These are phyloP conservation scores for Centella asiatica DNA, from an alignment of 129 eudicot species.

Conservation along the genomic window DNA sequence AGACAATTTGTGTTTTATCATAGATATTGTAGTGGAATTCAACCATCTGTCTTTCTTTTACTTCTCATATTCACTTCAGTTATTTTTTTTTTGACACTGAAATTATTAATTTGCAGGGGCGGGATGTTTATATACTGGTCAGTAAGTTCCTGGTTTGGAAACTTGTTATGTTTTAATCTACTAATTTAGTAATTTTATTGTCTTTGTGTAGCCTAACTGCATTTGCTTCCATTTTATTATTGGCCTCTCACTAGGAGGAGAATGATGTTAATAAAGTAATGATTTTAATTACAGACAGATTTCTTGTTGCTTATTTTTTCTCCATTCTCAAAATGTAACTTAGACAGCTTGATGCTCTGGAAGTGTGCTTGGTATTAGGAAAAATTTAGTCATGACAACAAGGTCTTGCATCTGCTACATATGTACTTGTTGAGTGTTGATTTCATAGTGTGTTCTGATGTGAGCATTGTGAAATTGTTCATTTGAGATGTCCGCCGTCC, in stretches of 20 bases:
- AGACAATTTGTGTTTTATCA: too few species aligned
- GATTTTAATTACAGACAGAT: not conserved
- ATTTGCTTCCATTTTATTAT: not conserved
- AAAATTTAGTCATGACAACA: not conserved
- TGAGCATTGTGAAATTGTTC: not conserved
- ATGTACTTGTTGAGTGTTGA: not conserved
- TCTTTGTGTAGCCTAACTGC: not conserved
- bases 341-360: not conserved
- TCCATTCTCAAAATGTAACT: not conserved
- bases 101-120: conserved; percentile 56
- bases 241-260: not conserved
- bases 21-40: not conserved
- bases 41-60: conserved; percentile 4
- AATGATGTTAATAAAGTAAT: not conserved
- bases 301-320: not conserved
- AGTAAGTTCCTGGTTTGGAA: conserved; percentile 24
- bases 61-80: conserved; percentile 4
- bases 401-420: not conserved
- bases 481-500: not conserved
- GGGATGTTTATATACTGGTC: conserved; percentile 90
- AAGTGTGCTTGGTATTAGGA: not conserved
- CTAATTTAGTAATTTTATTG: not conserved
- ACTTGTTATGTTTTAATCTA: not conserved
- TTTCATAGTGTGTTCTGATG: not conserved
- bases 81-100: not conserved